Evolutionary conservation across 164 flowering plant species (phyloP).

Genomic region (Vitis vinifera): ASM3070453v1 NC_081805.1:3955501-3956000

Average conservation of each 20-base stretch:
- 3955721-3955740: constrained; percentile 66
- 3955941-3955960: constrained; percentile 61
- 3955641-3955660: constrained; percentile 52
- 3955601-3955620: neutral
- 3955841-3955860: neutral
- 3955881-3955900: constrained; percentile 33
- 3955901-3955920: constrained; percentile 46
- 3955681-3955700: constrained; percentile 48
- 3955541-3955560: constrained; percentile 71
- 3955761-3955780: constrained; percentile 82
- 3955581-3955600: neutral
- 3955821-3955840: neutral
- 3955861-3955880: neutral
- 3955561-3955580: constrained; percentile 43
- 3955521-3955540: constrained; percentile 74
- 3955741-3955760: constrained; percentile 72
- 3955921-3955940: constrained; percentile 47
- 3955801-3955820: constrained; percentile 68
- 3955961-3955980: constrained; percentile 60
- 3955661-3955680: constrained; percentile 49
- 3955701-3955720: constrained; percentile 55
- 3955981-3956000: constrained; percentile 67
- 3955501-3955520: constrained; percentile 72
- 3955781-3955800: constrained; percentile 76
- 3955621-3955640: constrained; percentile 20